Conservation (phyloP, 169 alveolate genomes). For the Plasmodium vinckei region DNA sequence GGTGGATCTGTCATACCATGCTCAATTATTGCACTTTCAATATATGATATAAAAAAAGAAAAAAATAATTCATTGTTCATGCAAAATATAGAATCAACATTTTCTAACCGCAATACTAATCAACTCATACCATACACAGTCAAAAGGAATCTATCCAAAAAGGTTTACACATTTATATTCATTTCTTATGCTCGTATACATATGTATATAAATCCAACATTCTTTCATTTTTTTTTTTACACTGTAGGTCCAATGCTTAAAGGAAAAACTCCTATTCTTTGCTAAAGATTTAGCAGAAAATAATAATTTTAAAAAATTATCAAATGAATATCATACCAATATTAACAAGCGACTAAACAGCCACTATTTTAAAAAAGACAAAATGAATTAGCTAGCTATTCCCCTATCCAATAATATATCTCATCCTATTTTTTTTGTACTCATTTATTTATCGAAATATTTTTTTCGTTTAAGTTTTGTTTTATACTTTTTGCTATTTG, state of each 20-base stretch:
- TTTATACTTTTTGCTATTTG: constrained; percentile 50
- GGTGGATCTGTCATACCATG: constrained; percentile 56
- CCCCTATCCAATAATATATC: not conserved
- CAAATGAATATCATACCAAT: constrained; percentile 34
- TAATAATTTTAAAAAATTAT: constrained; percentile 32
- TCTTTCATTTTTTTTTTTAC: not conserved
- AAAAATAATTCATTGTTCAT: constrained; percentile 6
- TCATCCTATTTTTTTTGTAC: not conserved
- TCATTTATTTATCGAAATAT: not conserved
- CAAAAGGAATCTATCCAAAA: constrained; percentile 28
- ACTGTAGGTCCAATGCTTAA: constrained; percentile 19
- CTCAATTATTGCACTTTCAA: constrained; percentile 20
- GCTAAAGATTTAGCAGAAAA: constrained; percentile 66
- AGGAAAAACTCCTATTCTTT: constrained; percentile 47
- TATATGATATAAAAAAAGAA: constrained; percentile 24
- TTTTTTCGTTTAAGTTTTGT: not conserved
- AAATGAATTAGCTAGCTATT: not conserved
- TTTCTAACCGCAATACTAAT: not conserved
- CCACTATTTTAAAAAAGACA: constrained; percentile 10
- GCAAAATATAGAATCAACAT: not conserved
- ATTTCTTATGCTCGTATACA: not conserved
- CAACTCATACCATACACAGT: constrained; percentile 35
- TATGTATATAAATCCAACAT: not conserved
- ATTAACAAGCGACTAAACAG: constrained; percentile 22
- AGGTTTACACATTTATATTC: constrained; percentile 3